A percentile compares a stretch with the other conserved stretches of the same genome.
These are phyloP conservation scores for Vitis hybrid DNA, from an alignment of 177 flowering plant species.

Conservation along the genomic window DNA sequence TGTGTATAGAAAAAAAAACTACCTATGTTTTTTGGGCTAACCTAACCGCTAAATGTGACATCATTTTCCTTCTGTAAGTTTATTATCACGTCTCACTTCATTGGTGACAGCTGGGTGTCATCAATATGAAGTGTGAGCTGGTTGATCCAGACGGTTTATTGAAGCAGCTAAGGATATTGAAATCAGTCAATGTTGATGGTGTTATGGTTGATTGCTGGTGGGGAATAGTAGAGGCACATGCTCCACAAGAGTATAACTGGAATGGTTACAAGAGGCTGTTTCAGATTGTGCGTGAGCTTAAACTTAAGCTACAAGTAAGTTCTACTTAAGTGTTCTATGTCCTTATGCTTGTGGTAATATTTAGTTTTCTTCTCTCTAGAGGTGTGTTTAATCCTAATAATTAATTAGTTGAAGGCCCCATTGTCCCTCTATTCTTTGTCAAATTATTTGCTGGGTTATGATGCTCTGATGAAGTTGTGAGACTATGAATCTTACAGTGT, in stretches of 20 bases:
- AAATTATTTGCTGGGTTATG: background rate
- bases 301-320: slow-evolving; percentile 82
- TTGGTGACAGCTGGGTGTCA: slow-evolving; percentile 70
- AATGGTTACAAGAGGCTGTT: slow-evolving; percentile 82
- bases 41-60: background rate
- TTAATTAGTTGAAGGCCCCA: background rate
- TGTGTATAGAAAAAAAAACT: no score
- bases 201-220: slow-evolving; percentile 98
- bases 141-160: slow-evolving; percentile 81
- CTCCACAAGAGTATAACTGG: slow-evolving; percentile 90
- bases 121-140: slow-evolving; percentile 81
- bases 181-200: slow-evolving; percentile 84
- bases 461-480: background rate
- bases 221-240: slow-evolving; percentile 96
- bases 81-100: slow-evolving; percentile 3
- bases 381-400: background rate
- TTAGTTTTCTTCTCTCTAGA: background rate
- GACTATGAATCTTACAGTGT: background rate
- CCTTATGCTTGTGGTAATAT: background rate
- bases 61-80: background rate
- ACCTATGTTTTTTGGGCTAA: no score
- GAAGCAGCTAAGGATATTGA: slow-evolving; percentile 73
- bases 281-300: slow-evolving; percentile 78
- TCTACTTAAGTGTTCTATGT: background rate
- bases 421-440: background rate